A percentile compares a stretch with the other conserved stretches of the same genome.
Evolutionary conservation across 306 rosid species (phyloP).

Genomic region (Corylus americana): DNA sequence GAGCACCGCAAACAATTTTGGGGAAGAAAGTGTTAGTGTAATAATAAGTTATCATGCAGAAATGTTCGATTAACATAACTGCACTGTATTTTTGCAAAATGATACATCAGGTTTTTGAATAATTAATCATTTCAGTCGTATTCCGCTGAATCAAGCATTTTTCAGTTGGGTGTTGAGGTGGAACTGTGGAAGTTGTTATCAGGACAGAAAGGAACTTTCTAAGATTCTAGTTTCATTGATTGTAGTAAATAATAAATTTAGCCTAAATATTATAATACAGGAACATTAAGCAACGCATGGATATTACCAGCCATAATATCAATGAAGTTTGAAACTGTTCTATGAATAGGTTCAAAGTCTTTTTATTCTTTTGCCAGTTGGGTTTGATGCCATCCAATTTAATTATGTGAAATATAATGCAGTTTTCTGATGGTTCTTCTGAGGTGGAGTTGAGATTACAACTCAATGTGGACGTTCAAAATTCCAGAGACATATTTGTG

Average conservation of each 20-base stretch:
- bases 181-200: too few relatives aligned
- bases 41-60: not conserved
- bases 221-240: not conserved
- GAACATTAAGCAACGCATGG: slow-evolving; percentile 2
- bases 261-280: not conserved
- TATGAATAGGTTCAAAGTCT: not conserved
- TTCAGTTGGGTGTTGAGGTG: too few relatives aligned
- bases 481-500: slow-evolving; percentile 56
- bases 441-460: slow-evolving; percentile 81
- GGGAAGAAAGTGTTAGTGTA: not conserved
- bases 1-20: not conserved
- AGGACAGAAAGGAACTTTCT: not conserved
- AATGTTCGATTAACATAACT: not conserved
- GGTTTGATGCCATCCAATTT: slow-evolving; percentile 13
- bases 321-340: not conserved
- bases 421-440: slow-evolving; percentile 78
- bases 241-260: not conserved
- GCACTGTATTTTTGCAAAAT: not conserved
- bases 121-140: not conserved
- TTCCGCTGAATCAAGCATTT: not conserved
- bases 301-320: not conserved
- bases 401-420: slow-evolving; percentile 39
- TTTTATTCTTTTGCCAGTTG: slow-evolving; percentile 6
- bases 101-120: not conserved
- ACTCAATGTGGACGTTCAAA: slow-evolving; percentile 46